Percentiles rank a stretch among this genome's conserved stretches.
These are phyloP conservation scores for Sporisorium exsertum DNA, from an alignment of 1,284 basidiomycete genomes.

Conservation along the genomic window DNA sequence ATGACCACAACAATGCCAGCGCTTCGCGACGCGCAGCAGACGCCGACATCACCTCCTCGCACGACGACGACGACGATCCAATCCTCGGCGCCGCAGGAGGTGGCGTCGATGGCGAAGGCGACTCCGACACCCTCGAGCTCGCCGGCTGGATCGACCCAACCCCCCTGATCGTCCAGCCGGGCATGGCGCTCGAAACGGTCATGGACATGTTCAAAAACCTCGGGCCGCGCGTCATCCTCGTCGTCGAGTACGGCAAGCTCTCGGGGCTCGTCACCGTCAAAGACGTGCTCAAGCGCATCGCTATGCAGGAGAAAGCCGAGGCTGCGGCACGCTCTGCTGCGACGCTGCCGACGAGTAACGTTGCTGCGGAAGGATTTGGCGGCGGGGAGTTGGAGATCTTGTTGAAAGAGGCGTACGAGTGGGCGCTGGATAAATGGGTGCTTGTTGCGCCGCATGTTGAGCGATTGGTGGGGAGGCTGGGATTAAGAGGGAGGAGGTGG, in stretches of 20 bases:
- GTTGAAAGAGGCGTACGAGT: constrained; percentile 53
- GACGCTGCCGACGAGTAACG: constrained; percentile 7
- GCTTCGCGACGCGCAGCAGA: neutral
- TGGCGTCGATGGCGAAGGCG: constrained; percentile 53
- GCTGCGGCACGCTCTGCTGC: constrained; percentile 16
- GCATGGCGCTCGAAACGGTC: constrained; percentile 92
- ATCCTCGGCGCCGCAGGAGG: constrained; percentile 45
- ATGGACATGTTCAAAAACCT: constrained; percentile 78
- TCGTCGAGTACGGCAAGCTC: constrained; percentile 82
- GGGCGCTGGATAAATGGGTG: constrained; percentile 25
- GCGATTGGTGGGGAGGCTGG: neutral
- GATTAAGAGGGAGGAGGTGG: neutral
- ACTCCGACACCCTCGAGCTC: constrained; percentile 54
- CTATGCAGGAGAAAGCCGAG: constrained; percentile 58
- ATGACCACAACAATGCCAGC: neutral
- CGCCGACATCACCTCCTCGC: neutral
- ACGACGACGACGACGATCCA: constrained; percentile 23
- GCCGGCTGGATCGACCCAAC: constrained; percentile 75
- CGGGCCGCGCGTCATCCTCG: constrained; percentile 87
- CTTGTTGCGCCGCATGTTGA: constrained; percentile 17
- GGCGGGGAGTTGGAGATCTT: constrained; percentile 54
- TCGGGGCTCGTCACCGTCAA: constrained; percentile 93
- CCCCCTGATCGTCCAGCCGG: constrained; percentile 90
- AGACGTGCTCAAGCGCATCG: constrained; percentile 78
- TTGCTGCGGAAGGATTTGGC: constrained; percentile 19